Base-by-base conservation (phyloP, 2,329 filamentous ascomycete species). In the Alternaria sp. region DNA sequence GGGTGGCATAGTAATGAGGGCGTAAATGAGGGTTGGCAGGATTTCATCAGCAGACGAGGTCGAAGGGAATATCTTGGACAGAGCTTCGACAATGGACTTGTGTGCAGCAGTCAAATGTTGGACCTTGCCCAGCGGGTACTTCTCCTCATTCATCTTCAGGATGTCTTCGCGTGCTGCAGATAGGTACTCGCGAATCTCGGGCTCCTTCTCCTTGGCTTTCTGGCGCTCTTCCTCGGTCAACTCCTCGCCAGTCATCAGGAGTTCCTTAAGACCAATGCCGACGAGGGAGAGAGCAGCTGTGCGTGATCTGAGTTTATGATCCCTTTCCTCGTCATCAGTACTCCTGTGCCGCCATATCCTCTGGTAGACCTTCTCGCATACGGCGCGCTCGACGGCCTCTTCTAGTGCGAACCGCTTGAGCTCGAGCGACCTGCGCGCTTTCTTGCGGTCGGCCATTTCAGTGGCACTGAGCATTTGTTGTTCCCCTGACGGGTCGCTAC, bases 31-130 rank as follows among this genome's bases (percentile, higher is more conserved):
- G 79, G 97, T 97, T 1, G 96, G 96, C 78, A 99, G 89, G 58
- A 99, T 96, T 81, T 98, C 96, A 76, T 99, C 96, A 3, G 96
- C 96, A 1, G 96, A 98, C 1, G 96, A 97, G 1, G 88, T 87
- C 1, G 94, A 87, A 9, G 88, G 87, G 58, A 90, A 86, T 20
- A 90, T 81, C 58, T 87, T 86, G 15, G 88, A 89, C 18, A 91
- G 78, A 5, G 94, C 94, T 78, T 98, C 95, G 53, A 99, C 96
- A 67, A 99, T 98, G 68, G 90, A 91, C 82, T 96, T 96, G 80
- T 98, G 96, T 4, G 93, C 92, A 43, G 90, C 89, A 69, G 94
- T 97, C 60, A 99, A 85, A 73, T 94, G 90, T 73, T 94, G 92
- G 45, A 98, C 86, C 81, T 99, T 99, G 18, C 94, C 96, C 2